Conservation (phyloP, 2,329 filamentous ascomycete genomes). For the Fusarium verrucosum region DNA sequence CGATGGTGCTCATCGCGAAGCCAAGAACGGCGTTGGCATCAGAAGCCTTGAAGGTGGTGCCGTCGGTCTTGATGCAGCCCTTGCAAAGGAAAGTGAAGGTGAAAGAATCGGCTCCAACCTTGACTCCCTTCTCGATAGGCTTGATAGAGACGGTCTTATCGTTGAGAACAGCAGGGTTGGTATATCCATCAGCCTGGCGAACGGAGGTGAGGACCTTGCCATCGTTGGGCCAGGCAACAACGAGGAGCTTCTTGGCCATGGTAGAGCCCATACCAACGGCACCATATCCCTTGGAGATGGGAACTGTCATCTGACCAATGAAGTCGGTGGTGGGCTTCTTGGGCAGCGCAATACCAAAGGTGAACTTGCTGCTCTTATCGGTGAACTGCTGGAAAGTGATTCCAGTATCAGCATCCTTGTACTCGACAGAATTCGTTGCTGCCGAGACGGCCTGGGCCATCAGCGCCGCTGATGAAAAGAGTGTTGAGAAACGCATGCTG, state of each 20-base stretch:
- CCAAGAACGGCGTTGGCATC: constrained; percentile 59
- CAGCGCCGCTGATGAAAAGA: constrained; percentile 35
- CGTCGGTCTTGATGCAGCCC: constrained; percentile 62
- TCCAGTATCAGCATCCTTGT: constrained; percentile 58
- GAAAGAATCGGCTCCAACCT: constrained; percentile 66
- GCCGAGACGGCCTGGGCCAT: constrained; percentile 25
- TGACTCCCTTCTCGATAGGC: constrained; percentile 67
- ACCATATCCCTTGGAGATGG: constrained; percentile 58
- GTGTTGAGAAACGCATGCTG: constrained; percentile 32
- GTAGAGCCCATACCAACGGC: constrained; percentile 65
- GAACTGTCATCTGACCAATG: constrained; percentile 64
- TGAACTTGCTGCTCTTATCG: constrained; percentile 56
- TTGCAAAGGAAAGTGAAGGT: constrained; percentile 73
- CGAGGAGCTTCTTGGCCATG: constrained; percentile 67
- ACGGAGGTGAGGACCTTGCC: constrained; percentile 65
- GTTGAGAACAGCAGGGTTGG: constrained; percentile 65
- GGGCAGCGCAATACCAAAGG: constrained; percentile 65
- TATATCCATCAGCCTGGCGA: constrained; percentile 67
- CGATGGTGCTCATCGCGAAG: constrained; percentile 62
- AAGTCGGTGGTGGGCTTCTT: constrained; percentile 63
- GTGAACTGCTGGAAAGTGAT: constrained; percentile 64
- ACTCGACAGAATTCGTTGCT: constrained; percentile 35
- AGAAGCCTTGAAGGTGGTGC: constrained; percentile 56
- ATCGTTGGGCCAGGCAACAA: constrained; percentile 66
- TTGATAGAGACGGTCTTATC: constrained; percentile 62